These are phyloP conservation scores for Crithidia fasciculata DNA, from an alignment of 208 protist species.

Conservation along the genomic window DNA sequence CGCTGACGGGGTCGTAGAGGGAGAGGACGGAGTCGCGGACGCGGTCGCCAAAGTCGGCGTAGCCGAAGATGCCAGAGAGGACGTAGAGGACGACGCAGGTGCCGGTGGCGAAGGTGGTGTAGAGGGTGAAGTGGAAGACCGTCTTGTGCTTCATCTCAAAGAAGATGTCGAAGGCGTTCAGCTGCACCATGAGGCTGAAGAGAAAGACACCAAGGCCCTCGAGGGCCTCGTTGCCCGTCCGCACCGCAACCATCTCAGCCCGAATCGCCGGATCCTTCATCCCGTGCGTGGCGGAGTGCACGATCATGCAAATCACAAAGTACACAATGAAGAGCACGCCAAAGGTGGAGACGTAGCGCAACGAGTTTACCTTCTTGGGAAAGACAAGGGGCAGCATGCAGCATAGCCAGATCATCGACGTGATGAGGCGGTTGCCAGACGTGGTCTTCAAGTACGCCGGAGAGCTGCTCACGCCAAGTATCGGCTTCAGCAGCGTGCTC, in stretches of 20 bases:
- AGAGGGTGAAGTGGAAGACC: conserved; percentile 43
- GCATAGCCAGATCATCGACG: conserved; percentile 51
- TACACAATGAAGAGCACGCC: conserved; percentile 69
- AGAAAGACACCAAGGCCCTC: conserved; percentile 56
- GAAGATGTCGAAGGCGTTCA: conserved; percentile 63
- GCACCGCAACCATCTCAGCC: conserved; percentile 35
- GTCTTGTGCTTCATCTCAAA: conserved; percentile 52
- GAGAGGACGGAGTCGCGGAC: conserved; percentile 56
- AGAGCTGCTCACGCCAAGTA: conserved; percentile 1
- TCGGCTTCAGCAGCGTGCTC: conserved; percentile 49
- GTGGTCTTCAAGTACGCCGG: conserved; percentile 48
- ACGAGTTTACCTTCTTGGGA: conserved; percentile 74
- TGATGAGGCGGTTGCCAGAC: conserved; percentile 42
- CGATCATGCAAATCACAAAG: conserved; percentile 67
- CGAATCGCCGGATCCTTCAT: conserved; percentile 40
- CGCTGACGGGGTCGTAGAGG: conserved; percentile 61
- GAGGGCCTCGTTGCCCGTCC: conserved; percentile 42
- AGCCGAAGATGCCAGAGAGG: conserved; percentile 75
- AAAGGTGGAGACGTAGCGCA: conserved; percentile 76
- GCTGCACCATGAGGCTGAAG: conserved; percentile 74
- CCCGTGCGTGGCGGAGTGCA: conserved; percentile 44
- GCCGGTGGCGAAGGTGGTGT: conserved; percentile 55
- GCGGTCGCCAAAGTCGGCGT: conserved; percentile 60
- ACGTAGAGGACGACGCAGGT: conserved; percentile 77
- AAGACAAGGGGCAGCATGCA: conserved; percentile 80